phyloP scores from a whole-genome alignment of 2,329 filamentous ascomycete genomes.

The Lasiodiplodia gonubiensis region DNA sequence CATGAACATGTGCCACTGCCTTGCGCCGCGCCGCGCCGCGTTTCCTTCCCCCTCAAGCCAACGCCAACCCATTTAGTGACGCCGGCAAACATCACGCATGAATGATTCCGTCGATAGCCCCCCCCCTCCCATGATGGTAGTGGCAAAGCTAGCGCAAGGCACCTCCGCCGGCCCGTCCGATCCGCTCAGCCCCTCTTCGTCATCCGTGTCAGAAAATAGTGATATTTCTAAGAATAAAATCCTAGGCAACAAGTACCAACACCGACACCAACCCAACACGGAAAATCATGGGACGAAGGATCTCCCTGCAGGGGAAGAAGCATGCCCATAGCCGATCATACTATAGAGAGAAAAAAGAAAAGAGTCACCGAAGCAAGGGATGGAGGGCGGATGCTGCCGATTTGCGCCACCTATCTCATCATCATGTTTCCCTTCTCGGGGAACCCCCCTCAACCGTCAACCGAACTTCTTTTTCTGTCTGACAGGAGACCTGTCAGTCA shows the following conservation, averaged over 20 bases:
- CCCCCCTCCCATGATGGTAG: not conserved
- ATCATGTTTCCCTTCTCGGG: not conserved
- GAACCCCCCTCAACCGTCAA: not conserved
- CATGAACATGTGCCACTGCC: slow-evolving; percentile 1
- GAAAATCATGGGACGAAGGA: not conserved
- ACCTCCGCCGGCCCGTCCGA: not conserved
- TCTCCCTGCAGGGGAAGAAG: not conserved
- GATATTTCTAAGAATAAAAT: not conserved
- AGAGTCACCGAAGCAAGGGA: not conserved
- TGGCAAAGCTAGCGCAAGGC: not conserved
- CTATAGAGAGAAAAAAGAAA: not conserved
- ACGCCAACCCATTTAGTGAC: not conserved
- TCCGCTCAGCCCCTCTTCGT: not conserved
- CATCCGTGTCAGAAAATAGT: not conserved
- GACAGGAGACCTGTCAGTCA: not conserved
- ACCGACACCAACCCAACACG: not conserved
- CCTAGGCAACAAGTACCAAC: not conserved
- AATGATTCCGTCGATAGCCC: not conserved
- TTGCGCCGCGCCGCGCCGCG: not conserved
- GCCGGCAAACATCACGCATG: not conserved
- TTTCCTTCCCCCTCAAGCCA: not conserved
- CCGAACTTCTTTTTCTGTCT: not conserved
- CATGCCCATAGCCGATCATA: not conserved
- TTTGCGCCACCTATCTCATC: not conserved
- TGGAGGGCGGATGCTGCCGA: not conserved